Evolutionary conservation across 441 rosid species (phyloP).

Genomic region (Metrosideros polymorpha): DNA sequence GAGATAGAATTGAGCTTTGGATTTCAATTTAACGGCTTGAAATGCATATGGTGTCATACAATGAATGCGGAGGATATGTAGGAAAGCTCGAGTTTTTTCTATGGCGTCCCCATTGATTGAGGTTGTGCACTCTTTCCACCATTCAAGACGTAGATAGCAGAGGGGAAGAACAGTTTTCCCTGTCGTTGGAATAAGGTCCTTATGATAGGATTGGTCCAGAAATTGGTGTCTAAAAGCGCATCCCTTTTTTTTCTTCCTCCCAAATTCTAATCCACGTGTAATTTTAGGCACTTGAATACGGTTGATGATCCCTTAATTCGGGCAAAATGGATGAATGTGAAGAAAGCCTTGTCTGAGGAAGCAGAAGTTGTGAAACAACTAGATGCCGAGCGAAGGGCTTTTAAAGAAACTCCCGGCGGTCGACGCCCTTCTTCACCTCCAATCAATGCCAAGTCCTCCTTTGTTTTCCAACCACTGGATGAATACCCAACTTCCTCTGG

Average conservation of each 20-base stretch:
- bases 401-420: slow-evolving; percentile 71
- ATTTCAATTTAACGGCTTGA: neutral
- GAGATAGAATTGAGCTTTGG: neutral
- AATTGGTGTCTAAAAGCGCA: neutral
- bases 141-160: neutral
- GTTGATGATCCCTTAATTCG: slow-evolving; percentile 81
- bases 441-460: slow-evolving; percentile 70
- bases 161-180: neutral
- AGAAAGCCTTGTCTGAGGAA: slow-evolving; percentile 92
- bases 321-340: slow-evolving; percentile 91
- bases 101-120: neutral
- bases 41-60: neutral
- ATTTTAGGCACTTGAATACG: slow-evolving; percentile 64
- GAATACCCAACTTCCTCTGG: slow-evolving; percentile 92
- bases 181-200: neutral
- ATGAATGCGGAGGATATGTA: neutral
- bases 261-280: neutral
- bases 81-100: neutral
- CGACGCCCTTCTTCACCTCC: slow-evolving; percentile 85
- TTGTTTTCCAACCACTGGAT: slow-evolving; percentile 91
- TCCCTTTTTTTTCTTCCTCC: neutral
- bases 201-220: neutral
- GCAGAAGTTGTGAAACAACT: slow-evolving; percentile 84
- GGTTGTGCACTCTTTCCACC: neutral
- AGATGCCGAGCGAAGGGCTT: slow-evolving; percentile 89